Percentiles rank a stretch among this genome's conserved stretches.
Conservation (phyloP, 495 filamentous ascomycete species). For the Neurospora discreta region DNA sequence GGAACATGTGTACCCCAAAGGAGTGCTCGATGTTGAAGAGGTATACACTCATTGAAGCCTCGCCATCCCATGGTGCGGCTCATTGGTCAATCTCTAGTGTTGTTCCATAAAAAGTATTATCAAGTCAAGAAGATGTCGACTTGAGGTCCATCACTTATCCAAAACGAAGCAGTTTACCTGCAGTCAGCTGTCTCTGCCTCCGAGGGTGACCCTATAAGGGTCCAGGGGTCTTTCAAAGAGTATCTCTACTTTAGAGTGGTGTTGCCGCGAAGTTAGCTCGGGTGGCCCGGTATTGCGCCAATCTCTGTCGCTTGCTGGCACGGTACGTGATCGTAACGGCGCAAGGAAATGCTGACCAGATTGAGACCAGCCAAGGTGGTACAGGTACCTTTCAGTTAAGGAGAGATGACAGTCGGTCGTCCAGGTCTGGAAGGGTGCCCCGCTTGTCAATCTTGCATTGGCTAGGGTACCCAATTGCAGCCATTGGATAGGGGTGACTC, state of each 20-base stretch:
- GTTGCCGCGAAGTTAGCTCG: not conserved
- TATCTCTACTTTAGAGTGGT: not conserved
- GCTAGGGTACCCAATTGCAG: not conserved
- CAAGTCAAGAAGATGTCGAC: not conserved
- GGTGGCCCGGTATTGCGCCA: not conserved
- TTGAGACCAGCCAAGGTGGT: not conserved
- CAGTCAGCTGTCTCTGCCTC: not conserved
- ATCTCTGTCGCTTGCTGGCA: not conserved
- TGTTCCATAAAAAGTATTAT: not conserved
- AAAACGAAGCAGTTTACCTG: not conserved
- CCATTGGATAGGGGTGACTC: not conserved
- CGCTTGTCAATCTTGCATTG: not conserved
- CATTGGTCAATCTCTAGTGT: not conserved
- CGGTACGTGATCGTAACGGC: not conserved
- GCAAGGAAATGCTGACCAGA: not conserved
- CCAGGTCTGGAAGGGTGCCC: not conserved
- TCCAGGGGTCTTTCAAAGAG: not conserved
- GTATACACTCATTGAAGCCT: not conserved
- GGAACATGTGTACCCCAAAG: not conserved
- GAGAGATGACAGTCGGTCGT: not conserved
- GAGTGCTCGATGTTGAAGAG: not conserved
- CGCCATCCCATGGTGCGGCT: not conserved
- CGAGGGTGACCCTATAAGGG: not conserved
- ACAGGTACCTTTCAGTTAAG: not conserved
- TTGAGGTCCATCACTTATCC: not conserved